Conservation (phyloP, 148 eudicot species). For the Camellia sinensis region DNA sequence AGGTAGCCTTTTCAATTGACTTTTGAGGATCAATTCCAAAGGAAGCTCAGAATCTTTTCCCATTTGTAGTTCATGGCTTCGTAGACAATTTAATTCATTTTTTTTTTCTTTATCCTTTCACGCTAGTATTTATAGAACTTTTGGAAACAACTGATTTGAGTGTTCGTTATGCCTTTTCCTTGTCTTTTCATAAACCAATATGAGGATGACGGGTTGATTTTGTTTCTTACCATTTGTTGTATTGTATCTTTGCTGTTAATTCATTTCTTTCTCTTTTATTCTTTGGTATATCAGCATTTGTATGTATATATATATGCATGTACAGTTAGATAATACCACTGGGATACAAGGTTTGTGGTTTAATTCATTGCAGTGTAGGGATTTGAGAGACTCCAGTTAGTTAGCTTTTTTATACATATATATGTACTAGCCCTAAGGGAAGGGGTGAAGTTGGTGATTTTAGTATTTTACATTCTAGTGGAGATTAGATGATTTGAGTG, state of each 20-base stretch:
- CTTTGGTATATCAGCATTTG: not conserved
- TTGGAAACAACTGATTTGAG: not conserved
- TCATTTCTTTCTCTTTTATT: not conserved
- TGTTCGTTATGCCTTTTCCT: not conserved
- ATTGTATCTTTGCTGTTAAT: not conserved
- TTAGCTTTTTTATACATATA: not conserved
- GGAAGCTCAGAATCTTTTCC: not conserved
- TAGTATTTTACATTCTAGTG: no score
- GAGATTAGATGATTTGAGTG: no score
- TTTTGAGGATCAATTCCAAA: not conserved
- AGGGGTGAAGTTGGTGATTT: no score
- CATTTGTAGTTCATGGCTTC: not conserved
- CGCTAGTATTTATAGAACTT: not conserved
- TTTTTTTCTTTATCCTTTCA: not conserved
- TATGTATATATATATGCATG: not conserved
- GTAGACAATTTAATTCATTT: not conserved
- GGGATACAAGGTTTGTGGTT: not conserved
- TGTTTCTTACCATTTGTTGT: not conserved
- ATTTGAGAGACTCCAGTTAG: not conserved
- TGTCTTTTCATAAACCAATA: not conserved
- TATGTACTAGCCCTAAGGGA: no score
- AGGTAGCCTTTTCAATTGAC: not conserved
- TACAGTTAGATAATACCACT: not conserved
- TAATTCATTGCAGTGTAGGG: not conserved
- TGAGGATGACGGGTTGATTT: slow-evolving; percentile 1